Conservation (phyloP, 2,329 filamentous ascomycete genomes). For the Fusarium brachygibbosum region DNA sequence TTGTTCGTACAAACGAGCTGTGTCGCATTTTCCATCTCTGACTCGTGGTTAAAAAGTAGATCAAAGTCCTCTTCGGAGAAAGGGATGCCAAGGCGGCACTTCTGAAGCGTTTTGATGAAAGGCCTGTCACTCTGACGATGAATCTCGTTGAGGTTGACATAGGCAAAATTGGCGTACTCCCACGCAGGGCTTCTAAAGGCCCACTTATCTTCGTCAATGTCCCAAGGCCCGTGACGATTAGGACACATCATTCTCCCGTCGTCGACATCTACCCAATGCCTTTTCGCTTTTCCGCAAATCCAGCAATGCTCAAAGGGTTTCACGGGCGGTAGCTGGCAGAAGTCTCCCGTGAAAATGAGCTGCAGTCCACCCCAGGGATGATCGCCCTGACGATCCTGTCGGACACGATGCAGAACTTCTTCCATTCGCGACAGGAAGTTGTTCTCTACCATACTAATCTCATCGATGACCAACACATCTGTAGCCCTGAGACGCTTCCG, state of each 20-base stretch:
- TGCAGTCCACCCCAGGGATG: conserved; percentile 44
- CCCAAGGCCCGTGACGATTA: background rate
- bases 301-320: conserved; percentile 61
- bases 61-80: conserved; percentile 56
- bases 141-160: conserved; percentile 67
- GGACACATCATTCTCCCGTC: too few species aligned
- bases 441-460: conserved; percentile 76
- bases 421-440: conserved; percentile 46
- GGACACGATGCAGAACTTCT: conserved; percentile 51
- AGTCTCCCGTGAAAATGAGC: conserved; percentile 59
- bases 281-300: conserved; percentile 35
- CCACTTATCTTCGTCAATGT: conserved; percentile 64
- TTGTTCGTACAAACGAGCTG: conserved; percentile 24
- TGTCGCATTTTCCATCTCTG: conserved; percentile 49
- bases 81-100: conserved; percentile 62
- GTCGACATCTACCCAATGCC: too few species aligned
- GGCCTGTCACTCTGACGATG: conserved; percentile 68
- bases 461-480: conserved; percentile 73
- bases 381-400: background rate
- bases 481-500: conserved; percentile 57
- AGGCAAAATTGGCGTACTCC: conserved; percentile 65
- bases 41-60: conserved; percentile 60
- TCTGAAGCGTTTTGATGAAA: conserved; percentile 70
- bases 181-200: conserved; percentile 70
- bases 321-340: conserved; percentile 71